Percentiles rank a stretch among this genome's conserved stretches.
Conservation (phyloP, 768 basidiomycete species). For the Pisolithus microcarpus region DNA sequence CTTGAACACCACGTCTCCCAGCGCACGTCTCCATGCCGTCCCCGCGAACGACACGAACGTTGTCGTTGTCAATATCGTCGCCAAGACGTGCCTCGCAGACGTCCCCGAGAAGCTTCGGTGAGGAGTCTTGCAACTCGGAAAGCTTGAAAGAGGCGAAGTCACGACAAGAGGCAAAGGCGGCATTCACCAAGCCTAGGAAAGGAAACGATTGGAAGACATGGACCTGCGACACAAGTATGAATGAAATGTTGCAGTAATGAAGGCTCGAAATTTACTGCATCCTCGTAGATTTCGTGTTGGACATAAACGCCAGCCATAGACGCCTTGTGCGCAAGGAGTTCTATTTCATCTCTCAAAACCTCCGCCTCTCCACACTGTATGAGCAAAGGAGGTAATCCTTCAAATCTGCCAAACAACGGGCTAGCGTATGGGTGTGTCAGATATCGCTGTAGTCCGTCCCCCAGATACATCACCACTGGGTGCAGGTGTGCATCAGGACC, state of each 20-base stretch:
- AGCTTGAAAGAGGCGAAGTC: conserved; percentile 59
- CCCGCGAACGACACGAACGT: conserved; percentile 61
- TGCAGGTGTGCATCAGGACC: conserved; percentile 77
- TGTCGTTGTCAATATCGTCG: conserved; percentile 62
- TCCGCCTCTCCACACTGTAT: conserved; percentile 93
- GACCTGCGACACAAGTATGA: conserved; percentile 38
- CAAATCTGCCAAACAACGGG: conserved; percentile 86
- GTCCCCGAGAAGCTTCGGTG: conserved; percentile 46
- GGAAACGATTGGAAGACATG: conserved; percentile 91
- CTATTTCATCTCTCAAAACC: conserved; percentile 90
- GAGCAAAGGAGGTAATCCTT: conserved; percentile 80
- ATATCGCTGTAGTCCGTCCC: conserved; percentile 69
- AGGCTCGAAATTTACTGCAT: conserved; percentile 53
- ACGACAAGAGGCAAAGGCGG: conserved; percentile 63
- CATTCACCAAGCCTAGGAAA: conserved; percentile 59
- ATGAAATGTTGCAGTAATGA: background rate
- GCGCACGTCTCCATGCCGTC: conserved; percentile 56
- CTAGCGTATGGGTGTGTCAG: conserved; percentile 96
- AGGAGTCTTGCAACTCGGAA: conserved; percentile 44
- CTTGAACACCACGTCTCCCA: conserved; percentile 35
- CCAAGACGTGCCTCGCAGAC: conserved; percentile 56
- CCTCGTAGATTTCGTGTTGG: conserved; percentile 83
- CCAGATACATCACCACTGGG: conserved; percentile 91
- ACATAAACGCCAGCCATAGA: conserved; percentile 79
- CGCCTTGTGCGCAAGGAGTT: conserved; percentile 90